phyloP scores from a whole-genome alignment of 2,329 filamentous ascomycete genomes.

The Calonectria naviculata region DNA sequence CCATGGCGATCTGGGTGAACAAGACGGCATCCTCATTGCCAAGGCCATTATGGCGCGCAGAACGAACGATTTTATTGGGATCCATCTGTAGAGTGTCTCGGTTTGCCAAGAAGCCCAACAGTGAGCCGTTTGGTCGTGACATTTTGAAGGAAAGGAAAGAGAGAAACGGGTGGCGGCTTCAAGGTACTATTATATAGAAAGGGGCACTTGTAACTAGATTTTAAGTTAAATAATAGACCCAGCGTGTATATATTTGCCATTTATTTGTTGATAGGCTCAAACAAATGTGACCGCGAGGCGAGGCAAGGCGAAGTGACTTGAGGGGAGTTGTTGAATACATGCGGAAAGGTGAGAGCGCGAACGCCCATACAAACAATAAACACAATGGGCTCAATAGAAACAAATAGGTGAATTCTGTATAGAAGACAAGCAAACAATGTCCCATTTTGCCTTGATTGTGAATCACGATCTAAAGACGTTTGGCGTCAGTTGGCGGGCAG shows the following conservation, averaged over 20 bases:
- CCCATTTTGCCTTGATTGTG: background rate
- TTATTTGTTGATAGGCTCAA: background rate
- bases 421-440: background rate
- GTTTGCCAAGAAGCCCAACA: background rate
- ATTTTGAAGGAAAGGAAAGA: background rate
- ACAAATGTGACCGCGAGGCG: background rate
- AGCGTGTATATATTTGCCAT: background rate
- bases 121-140: background rate
- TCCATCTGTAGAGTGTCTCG: background rate
- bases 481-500: background rate
- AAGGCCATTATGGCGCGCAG: background rate
- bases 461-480: background rate
- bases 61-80: background rate
- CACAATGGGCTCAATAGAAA: background rate
- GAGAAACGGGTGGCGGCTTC: background rate
- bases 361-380: too few species aligned
- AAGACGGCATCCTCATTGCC: background rate
- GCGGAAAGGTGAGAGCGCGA: background rate
- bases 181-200: background rate
- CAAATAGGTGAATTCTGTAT: background rate
- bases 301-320: background rate
- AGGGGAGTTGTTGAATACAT: too few species aligned
- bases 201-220: background rate
- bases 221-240: background rate
- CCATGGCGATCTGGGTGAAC: background rate